These are phyloP conservation scores for Gaultheria prostrata DNA, from an alignment of 148 eudicot species.

Conservation along the genomic window DNA sequence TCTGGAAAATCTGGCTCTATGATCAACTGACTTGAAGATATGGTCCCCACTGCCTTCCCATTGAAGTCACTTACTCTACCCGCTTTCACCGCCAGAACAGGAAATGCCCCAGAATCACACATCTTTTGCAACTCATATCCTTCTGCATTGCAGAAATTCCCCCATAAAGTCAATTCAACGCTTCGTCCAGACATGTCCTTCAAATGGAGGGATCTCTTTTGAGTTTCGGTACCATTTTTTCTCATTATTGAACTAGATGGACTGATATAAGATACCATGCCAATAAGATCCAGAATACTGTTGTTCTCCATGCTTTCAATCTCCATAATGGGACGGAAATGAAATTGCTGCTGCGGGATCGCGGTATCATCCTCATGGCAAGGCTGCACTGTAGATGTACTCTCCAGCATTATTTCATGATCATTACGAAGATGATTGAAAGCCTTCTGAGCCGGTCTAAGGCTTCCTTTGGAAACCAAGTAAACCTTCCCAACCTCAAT, in stretches of 20 bases:
- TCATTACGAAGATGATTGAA: conserved; percentile 82
- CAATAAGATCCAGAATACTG: conserved; percentile 72
- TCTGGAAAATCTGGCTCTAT: conserved; percentile 93
- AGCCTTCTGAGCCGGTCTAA: conserved; percentile 77
- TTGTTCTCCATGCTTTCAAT: conserved; percentile 60
- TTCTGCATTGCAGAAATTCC: conserved; percentile 76
- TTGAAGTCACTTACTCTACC: conserved; percentile 74
- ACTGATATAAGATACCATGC: conserved; percentile 67
- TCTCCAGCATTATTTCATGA: conserved; percentile 69
- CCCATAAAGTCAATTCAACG: conserved; percentile 91
- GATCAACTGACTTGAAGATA: conserved; percentile 56
- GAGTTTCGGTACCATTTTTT: conserved; percentile 82
- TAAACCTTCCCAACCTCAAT: conserved; percentile 78
- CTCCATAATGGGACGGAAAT: conserved; percentile 70
- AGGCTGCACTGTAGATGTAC: conserved; percentile 62
- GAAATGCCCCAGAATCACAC: conserved; percentile 76
- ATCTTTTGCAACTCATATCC: conserved; percentile 68
- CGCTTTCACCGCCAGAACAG: conserved; percentile 83
- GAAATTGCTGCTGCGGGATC: conserved; percentile 76
- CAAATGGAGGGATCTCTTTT: conserved; percentile 69
- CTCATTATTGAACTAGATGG: conserved; percentile 69
- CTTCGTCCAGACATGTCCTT: conserved; percentile 89
- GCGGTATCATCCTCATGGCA: conserved; percentile 67
- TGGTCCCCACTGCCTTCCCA: conserved; percentile 79
- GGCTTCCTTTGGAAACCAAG: conserved; percentile 69